phyloP scores from a whole-genome alignment of 2,329 filamentous ascomycete genomes.

The Fonsecaea monophora region DNA sequence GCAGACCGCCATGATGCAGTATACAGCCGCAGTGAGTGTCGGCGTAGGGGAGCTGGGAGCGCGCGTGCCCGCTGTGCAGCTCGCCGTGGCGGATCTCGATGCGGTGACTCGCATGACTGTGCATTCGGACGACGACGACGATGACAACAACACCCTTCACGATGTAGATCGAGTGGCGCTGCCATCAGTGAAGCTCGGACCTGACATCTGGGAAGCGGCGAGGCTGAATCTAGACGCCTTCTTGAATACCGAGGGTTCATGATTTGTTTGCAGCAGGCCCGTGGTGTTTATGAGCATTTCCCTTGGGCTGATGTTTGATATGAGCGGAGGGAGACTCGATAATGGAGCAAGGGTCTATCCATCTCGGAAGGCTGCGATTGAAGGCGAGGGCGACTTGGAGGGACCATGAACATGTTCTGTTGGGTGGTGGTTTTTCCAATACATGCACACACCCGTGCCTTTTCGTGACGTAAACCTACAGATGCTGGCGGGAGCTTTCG shows the following conservation, averaged over 20 bases:
- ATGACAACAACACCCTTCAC: too few relatives aligned
- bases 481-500: too few relatives aligned
- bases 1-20: conserved; percentile 23
- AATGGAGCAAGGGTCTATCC: too few relatives aligned
- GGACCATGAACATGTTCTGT: too few relatives aligned
- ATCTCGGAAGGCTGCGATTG: too few relatives aligned
- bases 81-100: conserved; percentile 25
- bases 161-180: neutral
- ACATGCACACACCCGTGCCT: too few relatives aligned
- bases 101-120: conserved; percentile 11
- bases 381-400: too few relatives aligned
- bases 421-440: too few relatives aligned
- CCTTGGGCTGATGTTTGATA: too few relatives aligned
- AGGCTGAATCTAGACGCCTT: neutral
- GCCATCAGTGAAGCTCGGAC: neutral
- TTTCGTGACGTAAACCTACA: too few relatives aligned
- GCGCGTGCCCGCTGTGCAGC: conserved; percentile 19
- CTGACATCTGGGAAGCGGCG: neutral
- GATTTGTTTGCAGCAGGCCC: neutral
- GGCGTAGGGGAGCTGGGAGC: conserved; percentile 24
- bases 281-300: neutral
- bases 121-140: neutral
- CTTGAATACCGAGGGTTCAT: neutral
- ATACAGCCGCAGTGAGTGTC: conserved; percentile 17
- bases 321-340: neutral